A percentile compares a stretch with the other conserved stretches of the same genome.
phyloP scores from a whole-genome alignment of 345 rosid species.

The Barbarea vulgaris region DNA sequence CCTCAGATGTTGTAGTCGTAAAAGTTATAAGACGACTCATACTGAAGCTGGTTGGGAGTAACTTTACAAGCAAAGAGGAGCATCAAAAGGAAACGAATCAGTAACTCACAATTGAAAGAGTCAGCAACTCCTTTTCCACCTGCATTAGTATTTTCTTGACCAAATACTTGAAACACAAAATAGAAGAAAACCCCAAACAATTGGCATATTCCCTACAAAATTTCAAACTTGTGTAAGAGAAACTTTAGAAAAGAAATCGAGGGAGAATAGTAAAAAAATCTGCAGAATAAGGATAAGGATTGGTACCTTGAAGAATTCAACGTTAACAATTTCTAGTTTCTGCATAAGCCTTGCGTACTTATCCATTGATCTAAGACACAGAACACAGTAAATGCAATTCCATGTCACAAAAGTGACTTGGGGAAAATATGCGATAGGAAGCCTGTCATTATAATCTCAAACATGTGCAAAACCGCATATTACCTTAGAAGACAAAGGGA shows the following conservation, averaged over 20 bases:
- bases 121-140: slow-evolving; percentile 61
- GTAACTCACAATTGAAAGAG: slow-evolving; percentile 70
- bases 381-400: slow-evolving; percentile 32
- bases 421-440: slow-evolving; percentile 10
- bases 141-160: slow-evolving; percentile 58
- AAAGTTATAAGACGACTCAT: slow-evolving; percentile 12
- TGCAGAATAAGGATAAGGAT: slow-evolving; percentile 1
- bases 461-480: slow-evolving; percentile 23
- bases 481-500: slow-evolving; percentile 96
- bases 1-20: slow-evolving; percentile 21
- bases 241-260: slow-evolving; percentile 40
- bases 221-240: slow-evolving; percentile 61
- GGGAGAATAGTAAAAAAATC: slow-evolving; percentile 25
- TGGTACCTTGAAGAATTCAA: slow-evolving; percentile 89
- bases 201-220: slow-evolving; percentile 96
- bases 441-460: slow-evolving; percentile 11
- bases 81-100: slow-evolving; percentile 10
- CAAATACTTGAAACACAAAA: slow-evolving; percentile 75
- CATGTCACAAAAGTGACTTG: not conserved
- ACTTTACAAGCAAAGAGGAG: slow-evolving; percentile 12
- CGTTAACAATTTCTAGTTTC: slow-evolving; percentile 91
- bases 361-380: slow-evolving; percentile 82
- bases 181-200: slow-evolving; percentile 82
- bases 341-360: slow-evolving; percentile 98
- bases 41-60: slow-evolving; percentile 6